Base-by-base conservation (phyloP, 2,329 filamentous ascomycete species). In the Diaporthe sp. region DNA sequence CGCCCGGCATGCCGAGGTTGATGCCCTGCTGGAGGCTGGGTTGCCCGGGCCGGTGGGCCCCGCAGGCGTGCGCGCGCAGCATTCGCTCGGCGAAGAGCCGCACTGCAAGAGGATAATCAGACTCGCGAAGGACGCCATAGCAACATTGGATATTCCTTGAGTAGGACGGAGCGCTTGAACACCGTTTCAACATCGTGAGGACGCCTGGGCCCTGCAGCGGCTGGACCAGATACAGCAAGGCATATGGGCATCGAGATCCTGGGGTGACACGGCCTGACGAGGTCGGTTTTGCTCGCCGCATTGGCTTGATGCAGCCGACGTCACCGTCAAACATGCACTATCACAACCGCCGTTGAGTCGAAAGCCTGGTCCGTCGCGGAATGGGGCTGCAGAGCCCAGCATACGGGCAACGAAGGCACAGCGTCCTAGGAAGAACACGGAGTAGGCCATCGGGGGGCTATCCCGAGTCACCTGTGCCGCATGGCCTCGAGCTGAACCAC, bases 91-190 rank as follows among this genome's bases (percentile, higher is more conserved):
- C n/a, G 83, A 86, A 51, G 82, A 82, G 67, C 85, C 85, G 61
- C 83, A 85, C 34, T 92, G 90, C 76, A 80, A 88, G 77, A 84
- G 83, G 75, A 86, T 92, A 47, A 85, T 92, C 25, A 86, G 89
- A 42, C 86, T 90, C 44, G 90, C 91, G 7, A 87, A 88, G 76
- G 79, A 84, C 60, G 88, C 90, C 2, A 85, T 92, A 71, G 88
- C 91, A 42, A 86, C 85, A 39, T 81, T 92, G 34, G 84, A 90
- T 17, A 92, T 92, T 82, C 84, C 88, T 25, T 91, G 79, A 84
- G 53, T 65, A 53, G n/a, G 47, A 22, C 5, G 25, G 10, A 3
- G 1, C 47, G 6, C 2, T 17, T 49, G 20, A 13, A 55, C 1
- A 4, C 20, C 3, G 1, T 1, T 44, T 22, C 34, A 55, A 57